Percentiles rank a stretch among this genome's conserved stretches.
phyloP scores from a whole-genome alignment of 306 rosid species.

The Prunus davidiana region DNA sequence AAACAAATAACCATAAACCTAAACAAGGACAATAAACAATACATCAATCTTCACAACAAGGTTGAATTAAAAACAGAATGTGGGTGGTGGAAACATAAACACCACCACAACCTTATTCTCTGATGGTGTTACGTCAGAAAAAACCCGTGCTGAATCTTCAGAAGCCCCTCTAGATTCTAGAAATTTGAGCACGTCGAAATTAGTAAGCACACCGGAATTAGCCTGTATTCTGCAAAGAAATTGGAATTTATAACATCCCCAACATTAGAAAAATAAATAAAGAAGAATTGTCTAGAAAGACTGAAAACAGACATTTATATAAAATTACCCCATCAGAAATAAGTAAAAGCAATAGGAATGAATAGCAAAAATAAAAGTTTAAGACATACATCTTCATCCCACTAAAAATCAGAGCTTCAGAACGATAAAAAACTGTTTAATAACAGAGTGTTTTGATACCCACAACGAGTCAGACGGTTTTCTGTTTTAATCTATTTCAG shows the following conservation, averaged over 20 bases:
- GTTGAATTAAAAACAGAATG: not conserved
- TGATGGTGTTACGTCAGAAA: conserved; percentile 55
- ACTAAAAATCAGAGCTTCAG: not conserved
- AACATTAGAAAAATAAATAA: not conserved
- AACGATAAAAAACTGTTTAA: not conserved
- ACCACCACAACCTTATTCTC: conserved; percentile 62
- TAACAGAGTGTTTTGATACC: not conserved
- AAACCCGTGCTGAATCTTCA: conserved; percentile 55
- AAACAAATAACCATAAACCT: conserved; percentile 76
- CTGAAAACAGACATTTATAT: not conserved
- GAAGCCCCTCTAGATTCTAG: conserved; percentile 73
- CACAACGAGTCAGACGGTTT: not conserved
- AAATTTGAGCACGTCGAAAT: conserved; percentile 71
- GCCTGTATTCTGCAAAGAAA: conserved; percentile 42
- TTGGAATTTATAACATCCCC: not conserved
- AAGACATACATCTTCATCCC: conserved; percentile 55
- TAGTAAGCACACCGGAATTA: conserved; percentile 59
- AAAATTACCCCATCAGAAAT: not conserved
- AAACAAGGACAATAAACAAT: not conserved
- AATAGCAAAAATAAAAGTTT: not conserved
- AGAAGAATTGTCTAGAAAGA: not conserved
- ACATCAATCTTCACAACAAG: not conserved
- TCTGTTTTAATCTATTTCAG: not conserved
- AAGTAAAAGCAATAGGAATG: not conserved
- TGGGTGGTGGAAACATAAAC: not conserved